phyloP scores from a whole-genome alignment of 768 basidiomycete species.

The Amanita molliuscula region DNA sequence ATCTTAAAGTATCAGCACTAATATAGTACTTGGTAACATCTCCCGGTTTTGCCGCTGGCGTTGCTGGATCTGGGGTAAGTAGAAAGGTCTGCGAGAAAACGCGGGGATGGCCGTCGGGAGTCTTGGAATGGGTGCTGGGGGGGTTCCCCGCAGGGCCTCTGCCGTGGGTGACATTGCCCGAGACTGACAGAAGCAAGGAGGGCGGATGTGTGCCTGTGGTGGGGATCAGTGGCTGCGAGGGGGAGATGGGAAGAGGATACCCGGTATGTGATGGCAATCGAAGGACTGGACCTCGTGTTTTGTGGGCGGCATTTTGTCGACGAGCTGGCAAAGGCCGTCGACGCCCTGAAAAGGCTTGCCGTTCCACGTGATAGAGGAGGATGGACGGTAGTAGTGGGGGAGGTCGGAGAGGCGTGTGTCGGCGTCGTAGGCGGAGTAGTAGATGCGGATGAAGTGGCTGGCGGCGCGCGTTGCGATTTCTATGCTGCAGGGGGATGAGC shows the following conservation, averaged over 20 bases:
- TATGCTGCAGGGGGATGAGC: slow-evolving; percentile 39
- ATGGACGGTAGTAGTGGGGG: slow-evolving; percentile 71
- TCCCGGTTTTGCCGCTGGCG: slow-evolving; percentile 52
- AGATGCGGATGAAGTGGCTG: slow-evolving; percentile 73
- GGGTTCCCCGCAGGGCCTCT: slow-evolving; percentile 50
- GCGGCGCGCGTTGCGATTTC: slow-evolving; percentile 81
- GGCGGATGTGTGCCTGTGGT: slow-evolving; percentile 63
- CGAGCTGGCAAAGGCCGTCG: slow-evolving; percentile 56
- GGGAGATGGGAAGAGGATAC: slow-evolving; percentile 25
- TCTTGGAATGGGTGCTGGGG: slow-evolving; percentile 34
- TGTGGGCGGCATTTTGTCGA: slow-evolving; percentile 66
- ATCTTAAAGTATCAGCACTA: slow-evolving; percentile 68
- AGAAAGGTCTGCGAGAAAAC: slow-evolving; percentile 86
- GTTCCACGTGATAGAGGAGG: slow-evolving; percentile 78
- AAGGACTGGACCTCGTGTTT: slow-evolving; percentile 83
- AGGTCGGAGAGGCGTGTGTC: slow-evolving; percentile 64
- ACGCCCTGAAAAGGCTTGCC: slow-evolving; percentile 69
- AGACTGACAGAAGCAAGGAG: slow-evolving; percentile 68
- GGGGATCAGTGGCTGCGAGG: not conserved
- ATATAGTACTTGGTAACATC: slow-evolving; percentile 79
- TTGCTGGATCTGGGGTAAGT: slow-evolving; percentile 65
- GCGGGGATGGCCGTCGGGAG: slow-evolving; percentile 67
- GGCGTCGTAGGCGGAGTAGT: slow-evolving; percentile 78
- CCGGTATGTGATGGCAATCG: slow-evolving; percentile 85
- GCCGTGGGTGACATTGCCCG: slow-evolving; percentile 71